Base-by-base conservation (phyloP, 345 rosid genomes). In the Firmiana major region DNA sequence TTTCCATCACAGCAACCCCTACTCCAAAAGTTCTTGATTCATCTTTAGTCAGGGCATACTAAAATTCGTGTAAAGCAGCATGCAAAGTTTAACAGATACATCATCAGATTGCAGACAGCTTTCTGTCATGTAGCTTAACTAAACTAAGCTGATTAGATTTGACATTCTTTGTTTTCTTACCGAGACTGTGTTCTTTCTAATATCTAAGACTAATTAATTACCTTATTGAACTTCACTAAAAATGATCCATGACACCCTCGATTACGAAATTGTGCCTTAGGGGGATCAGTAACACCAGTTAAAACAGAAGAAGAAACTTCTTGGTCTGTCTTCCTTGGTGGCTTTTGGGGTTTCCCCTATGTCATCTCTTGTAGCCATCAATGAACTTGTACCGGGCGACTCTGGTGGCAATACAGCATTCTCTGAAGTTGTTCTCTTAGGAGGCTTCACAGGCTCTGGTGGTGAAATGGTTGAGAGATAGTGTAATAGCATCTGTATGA, bases 351-450 rank as follows among this genome's bases (percentile, higher is more conserved):
- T 89, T 72, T 79, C 83, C 8, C 75, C 91, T 0, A 85, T 75
- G 63, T 78, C 82, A 28, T 89, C 97, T 83, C 92, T 90, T 9
- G 81, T 79, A 43, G 88, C 57, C 97, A 95, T 95, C 65, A 95
- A 83, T 3, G 99, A 89, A 57, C 97, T 90, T 10, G 97, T 93
- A 1, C 99, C 96, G 0, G 99, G 99, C 21, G 98, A 95, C 45
- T 92, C 98, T 0, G 98, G 99, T 5, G 96, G 91, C 16, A 92
- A 77, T 2, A 91, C 94, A 1, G 83, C 55, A 53, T 93, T 95
- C 78, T 89, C 87, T 0, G 94, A 87, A 5, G 90, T 42, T 68
- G 86, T 85, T 54, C 87, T 79, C 45, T 81, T 81, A 3, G 83
- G 84, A 4, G 96, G 94, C 66, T 88, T 80, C 36, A 80, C 75